Evolutionary conservation across 2,329 filamentous ascomycete species (phyloP).

Genomic region (Ophiocordyceps camponoti-floridani): DNA sequence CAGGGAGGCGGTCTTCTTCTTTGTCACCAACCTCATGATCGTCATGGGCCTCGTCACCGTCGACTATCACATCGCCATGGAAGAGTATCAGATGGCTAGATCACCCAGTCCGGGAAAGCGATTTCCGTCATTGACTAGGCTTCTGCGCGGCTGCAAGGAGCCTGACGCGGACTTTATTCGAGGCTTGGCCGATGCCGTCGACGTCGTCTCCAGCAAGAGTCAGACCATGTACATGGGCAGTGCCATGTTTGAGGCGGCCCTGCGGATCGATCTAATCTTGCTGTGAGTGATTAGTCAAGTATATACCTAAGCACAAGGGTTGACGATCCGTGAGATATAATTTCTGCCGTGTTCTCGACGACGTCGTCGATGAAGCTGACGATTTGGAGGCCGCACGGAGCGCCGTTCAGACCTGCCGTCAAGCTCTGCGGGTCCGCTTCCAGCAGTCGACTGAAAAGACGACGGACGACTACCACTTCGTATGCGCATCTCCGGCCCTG

Average conservation of each 20-base stretch:
- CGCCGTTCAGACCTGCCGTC: background rate
- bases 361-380: conserved; percentile 48
- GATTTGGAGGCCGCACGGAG: conserved; percentile 12
- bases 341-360: conserved; percentile 57
- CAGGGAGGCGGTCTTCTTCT: conserved; percentile 51
- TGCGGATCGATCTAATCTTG: conserved; percentile 50
- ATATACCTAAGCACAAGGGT: background rate
- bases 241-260: conserved; percentile 46
- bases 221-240: conserved; percentile 59
- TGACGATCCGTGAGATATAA: background rate
- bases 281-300: conserved; percentile 24
- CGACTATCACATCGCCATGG: conserved; percentile 48
- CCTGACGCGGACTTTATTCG: background rate
- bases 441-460: background rate
- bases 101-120: background rate
- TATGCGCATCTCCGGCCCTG: background rate
- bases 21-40: conserved; percentile 50
- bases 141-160: background rate
- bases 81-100: conserved; percentile 13
- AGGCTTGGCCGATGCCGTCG: conserved; percentile 28
- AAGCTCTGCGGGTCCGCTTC: background rate
- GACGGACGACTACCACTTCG: background rate
- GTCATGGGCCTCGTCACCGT: conserved; percentile 52
- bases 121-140: background rate
- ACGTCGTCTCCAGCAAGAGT: conserved; percentile 43